These are phyloP conservation scores for Tremellales sp. DNA, from an alignment of 1,284 basidiomycete genomes.

Conservation along the genomic window DNA sequence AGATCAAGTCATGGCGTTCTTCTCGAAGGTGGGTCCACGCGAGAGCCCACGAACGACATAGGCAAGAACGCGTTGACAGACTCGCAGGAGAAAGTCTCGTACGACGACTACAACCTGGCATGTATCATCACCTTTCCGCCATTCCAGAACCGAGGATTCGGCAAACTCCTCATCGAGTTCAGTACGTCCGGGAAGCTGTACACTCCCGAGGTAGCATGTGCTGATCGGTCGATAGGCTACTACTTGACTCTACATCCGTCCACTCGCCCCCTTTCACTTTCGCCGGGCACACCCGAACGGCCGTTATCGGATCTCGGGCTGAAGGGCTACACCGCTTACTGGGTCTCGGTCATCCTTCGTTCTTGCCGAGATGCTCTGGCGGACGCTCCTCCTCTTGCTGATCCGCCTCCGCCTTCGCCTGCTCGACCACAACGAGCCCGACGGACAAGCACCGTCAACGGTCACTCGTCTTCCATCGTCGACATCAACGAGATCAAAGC, in stretches of 20 bases:
- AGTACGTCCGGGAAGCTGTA: constrained; percentile 64
- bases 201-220: not conserved
- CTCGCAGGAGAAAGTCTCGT: constrained; percentile 85
- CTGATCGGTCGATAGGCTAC: constrained; percentile 61
- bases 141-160: constrained; percentile 83
- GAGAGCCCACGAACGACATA: too few relatives aligned
- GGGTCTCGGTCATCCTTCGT: constrained; percentile 78
- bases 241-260: constrained; percentile 66
- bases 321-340: constrained; percentile 85
- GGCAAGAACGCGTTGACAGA: too few relatives aligned
- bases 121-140: constrained; percentile 95
- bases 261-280: constrained; percentile 53
- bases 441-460: constrained; percentile 2
- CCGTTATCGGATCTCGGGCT: constrained; percentile 90
- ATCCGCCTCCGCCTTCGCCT: constrained; percentile 1
- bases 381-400: constrained; percentile 14
- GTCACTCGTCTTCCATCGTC: not conserved
- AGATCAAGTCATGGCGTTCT: constrained; percentile 87
- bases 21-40: constrained; percentile 69
- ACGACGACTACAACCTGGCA: constrained; percentile 95
- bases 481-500: constrained; percentile 3
- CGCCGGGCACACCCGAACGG: constrained; percentile 87
- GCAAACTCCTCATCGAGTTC: constrained; percentile 96
- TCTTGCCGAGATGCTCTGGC: constrained; percentile 62
- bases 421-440: constrained; percentile 5